These are phyloP conservation scores for Coniochaeta ligniaria DNA, from an alignment of 2,329 filamentous ascomycete genomes.

Conservation along the genomic window DNA sequence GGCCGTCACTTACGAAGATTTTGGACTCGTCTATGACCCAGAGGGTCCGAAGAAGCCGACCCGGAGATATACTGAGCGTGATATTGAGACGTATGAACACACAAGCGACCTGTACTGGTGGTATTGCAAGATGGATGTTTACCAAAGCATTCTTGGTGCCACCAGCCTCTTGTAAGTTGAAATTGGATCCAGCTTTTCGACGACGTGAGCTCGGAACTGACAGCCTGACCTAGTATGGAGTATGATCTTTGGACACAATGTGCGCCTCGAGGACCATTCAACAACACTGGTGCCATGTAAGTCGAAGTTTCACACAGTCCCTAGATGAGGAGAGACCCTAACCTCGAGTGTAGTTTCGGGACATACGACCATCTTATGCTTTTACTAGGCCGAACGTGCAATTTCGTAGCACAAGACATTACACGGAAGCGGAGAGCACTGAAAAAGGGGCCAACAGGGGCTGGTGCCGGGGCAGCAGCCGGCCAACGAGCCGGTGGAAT, in stretches of 20 bases:
- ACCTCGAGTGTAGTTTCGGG: conserved; percentile 56
- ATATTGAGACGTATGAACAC: conserved; percentile 74
- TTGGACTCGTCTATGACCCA: conserved; percentile 20
- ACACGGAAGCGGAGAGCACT: conserved; percentile 65
- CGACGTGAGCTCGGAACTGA: conserved; percentile 11
- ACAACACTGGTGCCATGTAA: conserved; percentile 65
- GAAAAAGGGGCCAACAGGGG: conserved; percentile 39
- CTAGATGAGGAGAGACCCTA: not conserved
- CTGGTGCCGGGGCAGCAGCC: conserved; percentile 36
- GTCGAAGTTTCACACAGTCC: conserved; percentile 15
- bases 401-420: conserved; percentile 72
- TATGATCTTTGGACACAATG: conserved; percentile 80
- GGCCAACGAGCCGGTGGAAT: conserved; percentile 11
- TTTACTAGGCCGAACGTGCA: conserved; percentile 69
- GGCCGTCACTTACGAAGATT: conserved; percentile 27
- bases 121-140: conserved; percentile 90
- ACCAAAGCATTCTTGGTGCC: conserved; percentile 83
- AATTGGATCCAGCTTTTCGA: not conserved
- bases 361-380: conserved; percentile 84
- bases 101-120: conserved; percentile 90
- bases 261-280: conserved; percentile 74
- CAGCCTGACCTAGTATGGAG: conserved; percentile 53
- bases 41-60: conserved; percentile 6
- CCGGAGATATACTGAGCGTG: conserved; percentile 41
- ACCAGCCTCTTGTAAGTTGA: conserved; percentile 72